Conservation (phyloP, 306 rosid species). For the Fagus sylvatica region DNA sequence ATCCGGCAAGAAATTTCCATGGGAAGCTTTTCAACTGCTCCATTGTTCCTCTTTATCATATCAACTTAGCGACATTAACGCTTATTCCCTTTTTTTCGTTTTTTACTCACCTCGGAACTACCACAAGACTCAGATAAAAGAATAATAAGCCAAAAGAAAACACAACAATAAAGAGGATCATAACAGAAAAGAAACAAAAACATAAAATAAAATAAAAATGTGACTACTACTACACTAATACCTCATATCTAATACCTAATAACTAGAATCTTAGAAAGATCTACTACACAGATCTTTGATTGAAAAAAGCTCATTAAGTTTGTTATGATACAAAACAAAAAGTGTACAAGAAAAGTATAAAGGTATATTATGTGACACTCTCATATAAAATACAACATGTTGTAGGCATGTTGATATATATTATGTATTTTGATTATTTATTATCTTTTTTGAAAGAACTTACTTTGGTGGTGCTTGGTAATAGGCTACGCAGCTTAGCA, state of each 20-base stretch:
- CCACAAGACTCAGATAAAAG: constrained; percentile 37
- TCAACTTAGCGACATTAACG: constrained; percentile 67
- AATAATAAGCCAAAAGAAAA: constrained; percentile 15
- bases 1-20: constrained; percentile 63
- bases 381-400: constrained; percentile 20
- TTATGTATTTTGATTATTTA: background rate
- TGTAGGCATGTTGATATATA: constrained; percentile 27
- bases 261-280: constrained; percentile 39
- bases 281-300: constrained; percentile 30
- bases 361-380: background rate
- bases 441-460: constrained; percentile 21
- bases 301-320: constrained; percentile 11
- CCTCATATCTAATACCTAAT: constrained; percentile 34
- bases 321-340: constrained; percentile 13
- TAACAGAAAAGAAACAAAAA: constrained; percentile 22
- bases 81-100: constrained; percentile 37
- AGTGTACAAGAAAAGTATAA: constrained; percentile 10
- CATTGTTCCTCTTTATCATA: constrained; percentile 62
- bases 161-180: constrained; percentile 27
- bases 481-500: constrained; percentile 80
- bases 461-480: constrained; percentile 93
- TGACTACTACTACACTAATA: background rate
- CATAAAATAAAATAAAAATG: constrained; percentile 28
- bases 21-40: constrained; percentile 63
- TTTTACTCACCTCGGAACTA: constrained; percentile 58